Evolutionary conservation across 257 asterid genomes (phyloP).

Genomic region (Primulina huaijiensis): DNA sequence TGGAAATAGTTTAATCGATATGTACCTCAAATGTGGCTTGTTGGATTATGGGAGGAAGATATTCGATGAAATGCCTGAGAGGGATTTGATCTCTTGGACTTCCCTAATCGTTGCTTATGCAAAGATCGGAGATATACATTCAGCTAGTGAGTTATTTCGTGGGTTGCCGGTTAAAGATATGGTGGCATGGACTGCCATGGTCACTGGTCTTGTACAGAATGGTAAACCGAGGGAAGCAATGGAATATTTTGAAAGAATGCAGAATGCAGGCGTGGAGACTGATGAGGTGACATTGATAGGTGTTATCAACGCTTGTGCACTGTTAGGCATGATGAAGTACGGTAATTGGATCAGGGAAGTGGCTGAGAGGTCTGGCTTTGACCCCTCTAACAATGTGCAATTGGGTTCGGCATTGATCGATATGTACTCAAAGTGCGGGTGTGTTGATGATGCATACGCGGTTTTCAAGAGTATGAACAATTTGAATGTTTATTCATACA

Average conservation of each 20-base stretch:
- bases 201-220: constrained; percentile 72
- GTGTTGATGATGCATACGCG: constrained; percentile 49
- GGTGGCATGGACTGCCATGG: constrained; percentile 88
- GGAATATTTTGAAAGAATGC: constrained; percentile 66
- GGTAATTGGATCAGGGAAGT: constrained; percentile 58
- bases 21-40: constrained; percentile 68
- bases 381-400: constrained; percentile 40
- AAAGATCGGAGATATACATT: constrained; percentile 54
- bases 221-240: constrained; percentile 66
- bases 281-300: constrained; percentile 69
- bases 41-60: constrained; percentile 51
- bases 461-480: constrained; percentile 44
- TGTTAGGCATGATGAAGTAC: constrained; percentile 51
- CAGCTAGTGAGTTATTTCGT: constrained; percentile 54
- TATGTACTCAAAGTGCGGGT: constrained; percentile 89
- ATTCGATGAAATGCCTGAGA: constrained; percentile 80
- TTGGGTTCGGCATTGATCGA: constrained; percentile 82
- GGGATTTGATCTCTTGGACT: constrained; percentile 68
- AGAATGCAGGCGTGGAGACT: constrained; percentile 45
- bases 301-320: constrained; percentile 79
- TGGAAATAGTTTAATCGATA: constrained; percentile 52
- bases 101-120: constrained; percentile 59
- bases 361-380: constrained; percentile 51
- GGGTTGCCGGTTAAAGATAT: constrained; percentile 56
- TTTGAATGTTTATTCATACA: constrained; percentile 63